Evolutionary conservation across 768 basidiomycete species (phyloP).

Genomic region (Clitopilus hobsonii): DNA sequence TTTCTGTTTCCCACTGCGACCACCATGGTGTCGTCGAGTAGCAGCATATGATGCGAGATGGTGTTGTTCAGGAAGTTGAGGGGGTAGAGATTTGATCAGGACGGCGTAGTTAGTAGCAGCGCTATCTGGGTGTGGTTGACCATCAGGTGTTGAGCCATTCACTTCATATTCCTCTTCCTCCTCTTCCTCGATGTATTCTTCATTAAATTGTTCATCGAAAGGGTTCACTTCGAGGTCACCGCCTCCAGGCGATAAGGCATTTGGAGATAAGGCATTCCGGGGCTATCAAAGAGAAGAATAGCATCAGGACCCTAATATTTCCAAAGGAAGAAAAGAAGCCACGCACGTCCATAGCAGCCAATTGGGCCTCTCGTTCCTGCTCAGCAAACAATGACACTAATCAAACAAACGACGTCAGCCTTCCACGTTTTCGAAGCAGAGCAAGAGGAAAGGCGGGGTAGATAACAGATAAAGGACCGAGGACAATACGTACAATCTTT

Average conservation of each 20-base stretch:
- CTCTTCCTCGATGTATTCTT: slow-evolving; percentile 58
- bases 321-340: slow-evolving; percentile 4
- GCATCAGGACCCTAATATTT: slow-evolving; percentile 6
- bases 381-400: slow-evolving; percentile 79
- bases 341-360: slow-evolving; percentile 78
- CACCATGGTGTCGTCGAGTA: slow-evolving; percentile 43
- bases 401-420: slow-evolving; percentile 3
- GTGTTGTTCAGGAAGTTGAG: slow-evolving; percentile 55
- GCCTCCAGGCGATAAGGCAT: slow-evolving; percentile 58
- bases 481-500: slow-evolving; percentile 78
- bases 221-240: slow-evolving; percentile 70
- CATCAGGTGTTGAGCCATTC: slow-evolving; percentile 15
- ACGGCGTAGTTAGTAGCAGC: slow-evolving; percentile 65
- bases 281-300: slow-evolving; percentile 38
- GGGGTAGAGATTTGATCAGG: slow-evolving; percentile 82
- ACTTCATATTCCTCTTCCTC: slow-evolving; percentile 28
- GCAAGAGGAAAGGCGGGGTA: too few species aligned
- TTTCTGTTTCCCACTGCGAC: slow-evolving; percentile 61
- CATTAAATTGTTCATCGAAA: slow-evolving; percentile 72
- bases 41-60: slow-evolving; percentile 67
- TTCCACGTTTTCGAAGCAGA: too few species aligned
- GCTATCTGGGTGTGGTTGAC: not conserved
- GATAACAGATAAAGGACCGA: not conserved
- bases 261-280: slow-evolving; percentile 63
- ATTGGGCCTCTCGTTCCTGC: slow-evolving; percentile 78